A percentile compares a stretch with the other conserved stretches of the same genome.
These are phyloP conservation scores for Prunus armeniaca DNA, from an alignment of 306 rosid genomes.

Conservation along the genomic window DNA sequence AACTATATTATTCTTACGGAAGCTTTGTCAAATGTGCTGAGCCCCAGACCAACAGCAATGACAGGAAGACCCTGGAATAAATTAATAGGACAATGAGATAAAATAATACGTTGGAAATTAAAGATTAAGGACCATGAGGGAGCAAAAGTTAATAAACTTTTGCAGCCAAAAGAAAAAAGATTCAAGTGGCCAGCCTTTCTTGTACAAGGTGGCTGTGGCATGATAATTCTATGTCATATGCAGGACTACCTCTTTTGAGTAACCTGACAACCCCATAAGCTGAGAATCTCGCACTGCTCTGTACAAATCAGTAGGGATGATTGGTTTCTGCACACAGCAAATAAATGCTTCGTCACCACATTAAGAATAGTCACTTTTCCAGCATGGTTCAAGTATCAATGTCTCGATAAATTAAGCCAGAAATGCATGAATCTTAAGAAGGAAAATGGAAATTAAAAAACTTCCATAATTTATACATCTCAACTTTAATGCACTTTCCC, in stretches of 20 bases:
- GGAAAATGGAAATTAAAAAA: not conserved
- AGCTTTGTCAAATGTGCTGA: slow-evolving; percentile 88
- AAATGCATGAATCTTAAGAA: not conserved
- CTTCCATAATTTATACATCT: not conserved
- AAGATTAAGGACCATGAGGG: not conserved
- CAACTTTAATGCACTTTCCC: not conserved
- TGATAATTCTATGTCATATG: slow-evolving; percentile 12
- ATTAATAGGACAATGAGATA: slow-evolving; percentile 18
- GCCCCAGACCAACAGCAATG: slow-evolving; percentile 86
- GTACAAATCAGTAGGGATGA: slow-evolving; percentile 62
- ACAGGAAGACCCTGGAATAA: slow-evolving; percentile 79
- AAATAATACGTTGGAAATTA: not conserved
- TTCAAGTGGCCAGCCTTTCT: not conserved
- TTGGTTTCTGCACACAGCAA: slow-evolving; percentile 65
- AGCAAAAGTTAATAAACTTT: slow-evolving; percentile 2
- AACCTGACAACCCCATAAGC: slow-evolving; percentile 85
- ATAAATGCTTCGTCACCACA: not conserved
- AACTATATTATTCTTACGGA: slow-evolving; percentile 61
- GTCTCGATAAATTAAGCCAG: not conserved
- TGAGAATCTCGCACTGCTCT: slow-evolving; percentile 72
- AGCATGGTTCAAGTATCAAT: not conserved
- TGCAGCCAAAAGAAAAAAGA: not conserved
- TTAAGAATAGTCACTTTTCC: not conserved
- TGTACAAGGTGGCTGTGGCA: not conserved
- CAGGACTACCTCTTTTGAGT: slow-evolving; percentile 75